These are phyloP conservation scores for Porcisia deanei DNA, from an alignment of 208 protist genomes.

Conservation along the genomic window DNA sequence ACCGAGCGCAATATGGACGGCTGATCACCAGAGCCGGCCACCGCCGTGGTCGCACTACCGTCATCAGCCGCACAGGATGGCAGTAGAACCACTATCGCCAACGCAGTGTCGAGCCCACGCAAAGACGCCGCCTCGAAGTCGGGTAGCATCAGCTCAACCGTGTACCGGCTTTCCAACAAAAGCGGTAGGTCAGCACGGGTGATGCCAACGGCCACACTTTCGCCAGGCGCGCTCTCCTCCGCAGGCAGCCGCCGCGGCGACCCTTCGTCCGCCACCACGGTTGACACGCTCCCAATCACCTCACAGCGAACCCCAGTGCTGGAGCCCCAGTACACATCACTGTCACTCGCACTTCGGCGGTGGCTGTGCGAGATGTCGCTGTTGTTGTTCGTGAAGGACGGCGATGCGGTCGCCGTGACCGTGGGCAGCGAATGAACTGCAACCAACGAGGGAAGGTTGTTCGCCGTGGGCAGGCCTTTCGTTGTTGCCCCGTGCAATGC, in stretches of 20 bases:
- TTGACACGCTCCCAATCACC: constrained; percentile 22
- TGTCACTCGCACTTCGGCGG: background rate
- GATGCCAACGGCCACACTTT: background rate
- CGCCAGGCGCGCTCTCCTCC: constrained; percentile 1
- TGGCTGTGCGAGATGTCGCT: constrained; percentile 5
- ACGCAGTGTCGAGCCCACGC: constrained; percentile 21
- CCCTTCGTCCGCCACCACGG: constrained; percentile 12
- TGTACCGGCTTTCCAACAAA: constrained; percentile 29
- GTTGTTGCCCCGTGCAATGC: constrained; percentile 22
- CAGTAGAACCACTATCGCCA: constrained; percentile 32
- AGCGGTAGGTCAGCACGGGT: background rate
- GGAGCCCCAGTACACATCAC: background rate
- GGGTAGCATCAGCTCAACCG: constrained; percentile 26
- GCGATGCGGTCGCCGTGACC: constrained; percentile 22
- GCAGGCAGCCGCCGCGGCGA: constrained; percentile 13
- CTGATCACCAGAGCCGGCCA: constrained; percentile 1
- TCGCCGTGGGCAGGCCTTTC: constrained; percentile 3
- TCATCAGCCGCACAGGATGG: constrained; percentile 15
- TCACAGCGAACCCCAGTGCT: constrained; percentile 25
- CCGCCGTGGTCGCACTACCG: background rate
- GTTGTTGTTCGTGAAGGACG: constrained; percentile 16
- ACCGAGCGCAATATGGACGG: constrained; percentile 28
- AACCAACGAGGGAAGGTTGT: background rate
- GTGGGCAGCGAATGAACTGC: constrained; percentile 16
- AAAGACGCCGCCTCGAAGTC: constrained; percentile 23